A percentile compares a stretch with the other conserved stretches of the same genome.
phyloP scores from a whole-genome alignment of 73 alveolate genomes.

The Tetrahymena thermophila region DNA sequence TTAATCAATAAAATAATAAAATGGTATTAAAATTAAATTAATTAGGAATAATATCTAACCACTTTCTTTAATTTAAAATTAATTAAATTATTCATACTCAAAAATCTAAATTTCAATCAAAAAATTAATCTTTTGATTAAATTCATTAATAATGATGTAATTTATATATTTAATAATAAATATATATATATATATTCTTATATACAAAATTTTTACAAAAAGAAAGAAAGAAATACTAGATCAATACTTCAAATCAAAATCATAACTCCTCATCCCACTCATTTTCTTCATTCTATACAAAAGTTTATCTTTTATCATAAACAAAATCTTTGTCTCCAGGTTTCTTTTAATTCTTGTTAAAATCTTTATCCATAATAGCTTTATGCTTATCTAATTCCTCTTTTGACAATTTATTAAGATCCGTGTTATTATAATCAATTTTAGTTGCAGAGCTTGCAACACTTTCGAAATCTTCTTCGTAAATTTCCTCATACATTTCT shows the following conservation, averaged over 20 bases:
- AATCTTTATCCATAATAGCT: constrained; percentile 67
- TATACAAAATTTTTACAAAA: background rate
- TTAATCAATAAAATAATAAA: no score
- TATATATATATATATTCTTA: background rate
- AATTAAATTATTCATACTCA: no score
- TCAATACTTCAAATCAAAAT: background rate
- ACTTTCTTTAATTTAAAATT: no score
- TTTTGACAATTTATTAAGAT: constrained; percentile 45
- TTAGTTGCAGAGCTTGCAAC: background rate
- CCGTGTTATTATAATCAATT: constrained; percentile 32
- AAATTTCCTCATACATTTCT: background rate
- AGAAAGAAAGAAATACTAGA: no score
- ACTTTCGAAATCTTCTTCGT: background rate
- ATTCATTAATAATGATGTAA: no score
- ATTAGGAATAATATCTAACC: no score
- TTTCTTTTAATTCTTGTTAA: constrained; percentile 64
- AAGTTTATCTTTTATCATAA: constrained; percentile 73
- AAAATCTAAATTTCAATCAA: no score
- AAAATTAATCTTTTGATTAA: no score
- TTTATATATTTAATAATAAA: no score
- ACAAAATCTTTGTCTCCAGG: constrained; percentile 77
- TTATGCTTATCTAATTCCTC: constrained; percentile 48
- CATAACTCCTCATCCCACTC: constrained; percentile 68
- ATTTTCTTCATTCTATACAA: constrained; percentile 57
- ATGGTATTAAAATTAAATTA: no score